These are phyloP conservation scores for Lactarius sp. DNA, from an alignment of 768 basidiomycete genomes.

Conservation along the genomic window DNA sequence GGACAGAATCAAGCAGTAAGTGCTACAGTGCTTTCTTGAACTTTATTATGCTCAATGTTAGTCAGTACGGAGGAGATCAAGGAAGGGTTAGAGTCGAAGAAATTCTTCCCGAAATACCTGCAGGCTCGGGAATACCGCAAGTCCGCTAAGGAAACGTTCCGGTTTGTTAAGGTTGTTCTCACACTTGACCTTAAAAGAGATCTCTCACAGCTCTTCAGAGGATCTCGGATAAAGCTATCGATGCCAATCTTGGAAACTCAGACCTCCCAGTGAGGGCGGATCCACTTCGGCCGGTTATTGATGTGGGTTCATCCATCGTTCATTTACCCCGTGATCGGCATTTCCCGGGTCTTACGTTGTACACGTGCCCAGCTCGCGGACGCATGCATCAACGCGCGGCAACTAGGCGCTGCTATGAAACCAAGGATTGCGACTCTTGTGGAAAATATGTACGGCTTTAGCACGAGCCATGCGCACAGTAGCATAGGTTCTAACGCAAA, in stretches of 20 bases:
- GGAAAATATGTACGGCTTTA: neutral
- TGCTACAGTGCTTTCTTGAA: neutral
- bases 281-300: too few relatives aligned
- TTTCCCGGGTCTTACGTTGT: neutral
- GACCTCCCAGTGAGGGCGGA: neutral
- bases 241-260: neutral
- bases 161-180: neutral
- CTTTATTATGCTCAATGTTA: neutral
- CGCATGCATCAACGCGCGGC: neutral
- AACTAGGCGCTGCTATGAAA: neutral
- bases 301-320: neutral
- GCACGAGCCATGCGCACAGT: neutral
- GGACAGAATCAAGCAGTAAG: conserved; percentile 2
- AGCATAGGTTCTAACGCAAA: neutral
- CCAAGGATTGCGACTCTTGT: neutral
- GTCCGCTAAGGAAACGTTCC: neutral
- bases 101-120: neutral
- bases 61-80: conserved; percentile 2
- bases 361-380: neutral
- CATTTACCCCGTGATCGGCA: neutral
- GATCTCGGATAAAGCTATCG: neutral
- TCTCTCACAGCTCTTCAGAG: conserved; percentile 9
- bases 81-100: neutral
- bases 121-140: conserved; percentile 10
- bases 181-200: neutral